Conservation (phyloP, 2,329 filamentous ascomycete genomes). For the Leptographium procerum region DNA sequence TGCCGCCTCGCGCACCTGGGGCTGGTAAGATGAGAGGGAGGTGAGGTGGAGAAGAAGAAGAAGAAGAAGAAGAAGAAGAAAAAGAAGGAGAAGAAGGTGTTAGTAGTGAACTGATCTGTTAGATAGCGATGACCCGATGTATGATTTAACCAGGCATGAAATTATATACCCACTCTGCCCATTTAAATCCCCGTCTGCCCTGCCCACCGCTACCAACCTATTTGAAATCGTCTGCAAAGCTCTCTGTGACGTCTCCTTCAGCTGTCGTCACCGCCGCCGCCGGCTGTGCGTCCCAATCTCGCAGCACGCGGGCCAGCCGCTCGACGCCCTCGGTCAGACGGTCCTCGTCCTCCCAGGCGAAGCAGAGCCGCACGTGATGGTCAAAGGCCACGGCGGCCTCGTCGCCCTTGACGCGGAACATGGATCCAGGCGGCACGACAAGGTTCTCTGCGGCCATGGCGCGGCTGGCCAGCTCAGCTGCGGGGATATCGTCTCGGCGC, state of each 20-base stretch:
- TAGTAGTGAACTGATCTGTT: too few species aligned
- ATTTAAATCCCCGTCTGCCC: neutral
- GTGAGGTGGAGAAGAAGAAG: neutral
- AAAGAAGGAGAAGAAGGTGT: too few species aligned
- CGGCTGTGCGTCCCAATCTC: conserved; percentile 8
- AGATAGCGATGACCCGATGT: too few species aligned
- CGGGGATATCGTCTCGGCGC: conserved; percentile 35
- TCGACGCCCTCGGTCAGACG: conserved; percentile 55
- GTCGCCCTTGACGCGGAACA: conserved; percentile 58
- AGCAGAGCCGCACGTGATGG: conserved; percentile 55
- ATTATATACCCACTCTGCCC: neutral
- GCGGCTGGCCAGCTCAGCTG: conserved; percentile 41
- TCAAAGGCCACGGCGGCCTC: conserved; percentile 42
- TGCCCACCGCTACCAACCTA: neutral
- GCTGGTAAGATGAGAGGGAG: conserved; percentile 50
- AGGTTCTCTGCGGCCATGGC: conserved; percentile 54
- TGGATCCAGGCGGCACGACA: conserved; percentile 53
- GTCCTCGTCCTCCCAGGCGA: conserved; percentile 58
- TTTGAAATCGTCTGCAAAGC: conserved; percentile 3
- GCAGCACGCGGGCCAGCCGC: conserved; percentile 20
- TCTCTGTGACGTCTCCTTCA: neutral
- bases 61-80: too few species aligned
- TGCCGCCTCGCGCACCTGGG: conserved; percentile 84
- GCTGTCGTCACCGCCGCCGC: conserved; percentile 29
- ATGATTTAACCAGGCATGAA: too few species aligned